phyloP scores from a whole-genome alignment of 2,329 filamentous ascomycete species.

The Cucurbitaria berberidis region DNA sequence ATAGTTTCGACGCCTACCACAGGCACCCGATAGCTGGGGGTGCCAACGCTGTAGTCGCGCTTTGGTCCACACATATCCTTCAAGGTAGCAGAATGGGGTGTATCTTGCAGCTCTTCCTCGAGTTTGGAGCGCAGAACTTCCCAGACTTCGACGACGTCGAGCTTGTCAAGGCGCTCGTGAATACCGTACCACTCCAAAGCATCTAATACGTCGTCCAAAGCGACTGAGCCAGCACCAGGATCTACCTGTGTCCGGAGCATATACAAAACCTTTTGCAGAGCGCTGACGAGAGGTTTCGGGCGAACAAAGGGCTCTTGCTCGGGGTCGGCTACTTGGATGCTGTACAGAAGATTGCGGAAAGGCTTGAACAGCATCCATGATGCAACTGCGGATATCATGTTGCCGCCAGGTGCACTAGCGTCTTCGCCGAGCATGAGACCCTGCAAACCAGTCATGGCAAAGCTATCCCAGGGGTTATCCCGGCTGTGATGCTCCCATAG shows the following conservation, averaged over 20 bases:
- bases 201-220: constrained; percentile 44
- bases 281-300: constrained; percentile 59
- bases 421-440: constrained; percentile 49
- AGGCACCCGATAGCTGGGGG: constrained; percentile 44
- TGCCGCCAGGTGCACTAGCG: constrained; percentile 43
- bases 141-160: constrained; percentile 63
- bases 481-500: constrained; percentile 66
- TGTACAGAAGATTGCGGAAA: constrained; percentile 63
- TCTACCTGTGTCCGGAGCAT: constrained; percentile 54
- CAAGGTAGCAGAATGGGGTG: constrained; percentile 50
- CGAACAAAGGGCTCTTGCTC: constrained; percentile 53
- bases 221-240: constrained; percentile 42
- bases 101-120: constrained; percentile 59
- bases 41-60: constrained; percentile 41
- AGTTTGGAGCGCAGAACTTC: constrained; percentile 59
- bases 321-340: constrained; percentile 55
- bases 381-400: constrained; percentile 61
- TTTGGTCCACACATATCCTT: constrained; percentile 56
- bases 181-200: constrained; percentile 51
- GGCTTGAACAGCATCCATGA: constrained; percentile 66
- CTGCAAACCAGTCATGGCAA: constrained; percentile 63
- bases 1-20: constrained; percentile 47
- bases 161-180: constrained; percentile 47
- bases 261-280: constrained; percentile 60
- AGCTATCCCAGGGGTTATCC: constrained; percentile 63